phyloP scores from a whole-genome alignment of 2,329 filamentous ascomycete genomes.

The Talaromyces sp. region DNA sequence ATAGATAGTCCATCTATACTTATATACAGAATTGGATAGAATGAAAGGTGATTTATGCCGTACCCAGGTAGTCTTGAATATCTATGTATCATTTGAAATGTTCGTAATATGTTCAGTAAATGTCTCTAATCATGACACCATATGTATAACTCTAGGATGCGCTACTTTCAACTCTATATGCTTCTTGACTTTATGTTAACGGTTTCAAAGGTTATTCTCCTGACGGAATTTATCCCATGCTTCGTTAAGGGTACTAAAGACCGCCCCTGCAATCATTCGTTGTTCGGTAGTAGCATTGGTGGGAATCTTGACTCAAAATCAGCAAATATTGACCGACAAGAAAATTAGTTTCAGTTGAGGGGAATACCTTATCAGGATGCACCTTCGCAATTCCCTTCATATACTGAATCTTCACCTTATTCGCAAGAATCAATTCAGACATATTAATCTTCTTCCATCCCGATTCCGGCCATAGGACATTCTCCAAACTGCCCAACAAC shows the following conservation, averaged over 20 bases:
- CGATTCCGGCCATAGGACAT: conserved; percentile 82
- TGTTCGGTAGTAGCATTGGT: conserved; percentile 62
- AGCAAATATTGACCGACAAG: neutral
- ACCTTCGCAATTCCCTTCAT: conserved; percentile 99
- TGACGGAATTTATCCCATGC: conserved; percentile 65
- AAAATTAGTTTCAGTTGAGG: neutral
- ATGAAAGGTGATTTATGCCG: neutral
- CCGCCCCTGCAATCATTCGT: conserved; percentile 60
- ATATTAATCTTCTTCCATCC: conserved; percentile 97
- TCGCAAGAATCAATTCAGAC: conserved; percentile 85
- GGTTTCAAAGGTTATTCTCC: conserved; percentile 52
- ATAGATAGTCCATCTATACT: neutral
- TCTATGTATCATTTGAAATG: neutral
- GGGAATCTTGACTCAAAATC: conserved; percentile 46
- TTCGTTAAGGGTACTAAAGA: conserved; percentile 62
- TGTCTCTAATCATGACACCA: no score
- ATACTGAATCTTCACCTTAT: conserved; percentile 94
- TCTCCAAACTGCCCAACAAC: conserved; percentile 77
- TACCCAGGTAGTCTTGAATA: no score
- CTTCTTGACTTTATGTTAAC: neutral
- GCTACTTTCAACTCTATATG: neutral
- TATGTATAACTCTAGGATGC: no score
- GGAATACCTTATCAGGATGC: conserved; percentile 88
- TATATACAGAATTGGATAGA: neutral
- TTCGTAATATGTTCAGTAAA: conserved; percentile 2